phyloP scores from a whole-genome alignment of 2,329 filamentous ascomycete genomes.

The Sporothrix protearum region DNA sequence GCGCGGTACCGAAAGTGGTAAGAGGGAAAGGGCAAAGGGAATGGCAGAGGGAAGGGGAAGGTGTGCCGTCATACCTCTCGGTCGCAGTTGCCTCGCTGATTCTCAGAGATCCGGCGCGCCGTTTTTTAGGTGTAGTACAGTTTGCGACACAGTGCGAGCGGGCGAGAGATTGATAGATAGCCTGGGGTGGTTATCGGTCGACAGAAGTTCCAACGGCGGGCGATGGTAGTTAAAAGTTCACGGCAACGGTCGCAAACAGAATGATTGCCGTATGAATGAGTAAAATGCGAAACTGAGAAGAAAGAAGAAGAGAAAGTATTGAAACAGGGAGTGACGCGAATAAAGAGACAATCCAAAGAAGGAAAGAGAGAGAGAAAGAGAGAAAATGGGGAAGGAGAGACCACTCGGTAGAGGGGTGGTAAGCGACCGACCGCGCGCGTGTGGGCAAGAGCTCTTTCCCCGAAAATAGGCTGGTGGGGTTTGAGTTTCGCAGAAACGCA shows the following conservation, averaged over 20 bases:
- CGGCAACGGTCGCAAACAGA: background rate
- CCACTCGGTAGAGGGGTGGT: constrained; percentile 17
- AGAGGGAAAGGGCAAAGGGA: background rate
- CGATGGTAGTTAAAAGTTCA: background rate
- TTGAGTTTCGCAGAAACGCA: constrained; percentile 8
- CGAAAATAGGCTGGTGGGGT: constrained; percentile 22
- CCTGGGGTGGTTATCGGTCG: background rate
- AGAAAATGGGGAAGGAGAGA: background rate
- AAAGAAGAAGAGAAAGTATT: background rate
- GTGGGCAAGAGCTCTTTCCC: constrained; percentile 7
- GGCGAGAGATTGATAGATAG: background rate
- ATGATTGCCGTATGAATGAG: background rate
- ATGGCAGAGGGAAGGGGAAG: background rate
- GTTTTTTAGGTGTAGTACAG: constrained; percentile 11
- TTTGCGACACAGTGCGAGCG: constrained; percentile 15
- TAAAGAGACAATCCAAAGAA: background rate
- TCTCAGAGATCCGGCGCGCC: background rate
- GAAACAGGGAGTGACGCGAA: constrained; percentile 7
- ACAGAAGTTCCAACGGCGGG: background rate
- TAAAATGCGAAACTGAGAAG: background rate
- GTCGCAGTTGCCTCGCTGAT: constrained; percentile 9
- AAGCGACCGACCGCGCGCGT: constrained; percentile 16
- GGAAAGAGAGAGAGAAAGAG: background rate
- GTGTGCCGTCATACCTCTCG: constrained; percentile 15
- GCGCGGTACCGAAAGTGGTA: background rate